Conservation (phyloP, 208 protist species). For the Trichomonas gallinae region DNA sequence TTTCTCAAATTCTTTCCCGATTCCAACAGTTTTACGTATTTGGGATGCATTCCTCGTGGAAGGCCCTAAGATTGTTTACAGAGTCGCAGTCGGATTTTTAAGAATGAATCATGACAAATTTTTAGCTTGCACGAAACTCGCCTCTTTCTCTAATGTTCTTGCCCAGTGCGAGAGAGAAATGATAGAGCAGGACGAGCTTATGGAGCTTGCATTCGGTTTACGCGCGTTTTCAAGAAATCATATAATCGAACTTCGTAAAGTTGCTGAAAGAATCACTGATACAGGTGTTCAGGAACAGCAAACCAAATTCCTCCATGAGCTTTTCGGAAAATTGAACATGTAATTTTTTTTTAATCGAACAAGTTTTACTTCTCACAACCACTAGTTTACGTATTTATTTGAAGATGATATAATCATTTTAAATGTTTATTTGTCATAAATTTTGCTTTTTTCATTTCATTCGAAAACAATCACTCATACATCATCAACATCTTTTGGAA, state of each 20-base stretch:
- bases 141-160: neutral
- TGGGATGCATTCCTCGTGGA: constrained; percentile 13
- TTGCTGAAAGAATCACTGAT: neutral
- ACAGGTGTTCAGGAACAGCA: neutral
- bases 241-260: neutral
- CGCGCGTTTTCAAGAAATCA: neutral
- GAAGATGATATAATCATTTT: too few relatives aligned
- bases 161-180: neutral
- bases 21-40: neutral
- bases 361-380: too few relatives aligned
- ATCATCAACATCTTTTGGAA: too few relatives aligned
- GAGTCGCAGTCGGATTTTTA: constrained; percentile 26
- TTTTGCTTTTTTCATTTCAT: too few relatives aligned
- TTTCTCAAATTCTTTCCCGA: neutral
- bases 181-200: neutral
- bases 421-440: too few relatives aligned
- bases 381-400: too few relatives aligned
- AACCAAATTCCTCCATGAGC: neutral
- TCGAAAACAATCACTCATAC: too few relatives aligned
- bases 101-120: constrained; percentile 24
- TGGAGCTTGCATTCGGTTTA: neutral
- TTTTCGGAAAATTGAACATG: neutral
- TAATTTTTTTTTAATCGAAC: neutral
- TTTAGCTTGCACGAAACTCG: neutral
- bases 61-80: constrained; percentile 28